Evolutionary conservation across 2,329 filamentous ascomycete species (phyloP), one percentile per base, ranked within the genome.

Genomic region (Fusarium albidum): DNA sequence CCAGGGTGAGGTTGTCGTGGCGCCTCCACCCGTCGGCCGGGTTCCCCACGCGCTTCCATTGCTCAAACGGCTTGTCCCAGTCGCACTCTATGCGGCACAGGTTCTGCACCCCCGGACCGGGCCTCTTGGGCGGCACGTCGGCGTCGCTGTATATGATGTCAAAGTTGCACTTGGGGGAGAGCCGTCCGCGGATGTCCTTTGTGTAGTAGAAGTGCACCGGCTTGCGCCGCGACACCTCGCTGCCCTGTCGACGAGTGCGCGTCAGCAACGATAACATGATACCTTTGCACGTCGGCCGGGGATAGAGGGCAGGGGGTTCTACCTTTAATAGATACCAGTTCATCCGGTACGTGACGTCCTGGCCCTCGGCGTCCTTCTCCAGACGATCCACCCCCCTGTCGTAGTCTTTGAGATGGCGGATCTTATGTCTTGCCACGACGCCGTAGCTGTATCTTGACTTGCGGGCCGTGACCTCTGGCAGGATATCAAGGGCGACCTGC

Each of bases 11-110:
- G 12, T 38, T 43, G 3, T 47, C 43, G 13, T 47, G 28, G 3
- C 33, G 31, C 37, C 43, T 52, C 49, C 43, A 48, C 13, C 49
- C 37, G n/a, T 37, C 26, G 5, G n/a, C 12, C 3, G 26, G 35
- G 11, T 43, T 7, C 5, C 49, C 42, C 6, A 47, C 43, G 4
- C 15, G n/a, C 10, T 26, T 42, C 49, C 49, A 52, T 26, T 52
- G 15, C 15, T 9, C 9, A 5, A 52, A 37, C 1, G 49, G 49
- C 31, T 47, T 47, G 31, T 52, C 49, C 43, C 49, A 48, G n/a
- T 47, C 43, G 33, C 49, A 43, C 17, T 52, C 49, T 13, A 52
- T 43, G 4, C 31, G 37, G 43, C 42, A 52, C 5, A 47, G 18
- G 8, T 42, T 27, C 3, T n/a, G 21, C n/a, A 52, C 49, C 3